Base-by-base conservation (phyloP, 176 grass and related monocot species). In the Oryza meridionalis region DNA sequence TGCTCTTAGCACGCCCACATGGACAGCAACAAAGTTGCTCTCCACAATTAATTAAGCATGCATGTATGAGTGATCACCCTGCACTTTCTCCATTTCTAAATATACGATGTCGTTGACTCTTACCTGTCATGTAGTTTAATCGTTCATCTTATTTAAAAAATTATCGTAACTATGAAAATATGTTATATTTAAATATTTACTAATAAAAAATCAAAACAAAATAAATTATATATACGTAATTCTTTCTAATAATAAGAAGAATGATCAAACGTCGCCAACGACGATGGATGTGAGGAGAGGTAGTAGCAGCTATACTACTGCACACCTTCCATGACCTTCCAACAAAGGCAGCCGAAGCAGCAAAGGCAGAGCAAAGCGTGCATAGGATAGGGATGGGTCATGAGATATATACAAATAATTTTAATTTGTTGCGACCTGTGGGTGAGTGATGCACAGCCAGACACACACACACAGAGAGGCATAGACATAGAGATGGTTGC, bases 351-450 rank as follows among this genome's bases (percentile, higher is more conserved):
- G n/a, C 8, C 5, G n/a, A 62, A 62, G n/a, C 58, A 62, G 13
- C n/a, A 80, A 70, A 80, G 74, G 81, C 62, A 69, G 70, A 75
- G 72, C 46, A 26, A 76, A 59, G 27, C 50, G 58, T 66, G 70
- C 51, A 17, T 11, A 17, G 15, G 63, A 89, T 70, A 40, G 40
- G 40, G 71, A 85, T 68, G 82, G 86, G 82, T 75, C 63, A 40
- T 81, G 49, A 69, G 82, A 76, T 80, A 58, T 80, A 58, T 49
- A 49, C 46, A 42, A 84, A 84, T 64, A 81, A 76, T 64, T 10
- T 55, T 55, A 17, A 7, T 61, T 81, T 68, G 87, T 70, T 70
- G 70, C 17, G 77, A 80, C 64, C 9, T 65, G 37, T 22, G 82
- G 82, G 49, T 42, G 82, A 80, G 82, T 75, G 77, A 75, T 76